These are phyloP conservation scores for Trichoderma atroviride DNA, from an alignment of 2,329 filamentous ascomycete species.

Conservation along the genomic window DNA sequence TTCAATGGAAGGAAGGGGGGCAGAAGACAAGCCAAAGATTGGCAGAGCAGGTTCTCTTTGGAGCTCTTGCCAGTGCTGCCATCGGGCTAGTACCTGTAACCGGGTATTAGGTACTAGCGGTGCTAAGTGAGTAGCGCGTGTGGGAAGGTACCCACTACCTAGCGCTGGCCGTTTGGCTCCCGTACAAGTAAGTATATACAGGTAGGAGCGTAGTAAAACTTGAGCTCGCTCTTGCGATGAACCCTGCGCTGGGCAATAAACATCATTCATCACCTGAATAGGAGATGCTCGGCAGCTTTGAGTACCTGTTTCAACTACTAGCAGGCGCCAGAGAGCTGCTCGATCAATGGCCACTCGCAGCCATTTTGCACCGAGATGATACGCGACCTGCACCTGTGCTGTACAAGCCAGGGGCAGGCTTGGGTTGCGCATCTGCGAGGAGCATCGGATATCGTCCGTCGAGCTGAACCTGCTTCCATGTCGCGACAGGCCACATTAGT, in stretches of 20 bases:
- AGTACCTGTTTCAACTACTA: background rate
- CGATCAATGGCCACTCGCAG: background rate
- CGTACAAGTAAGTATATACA: background rate
- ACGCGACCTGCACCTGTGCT: background rate
- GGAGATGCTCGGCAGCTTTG: background rate
- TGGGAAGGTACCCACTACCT: background rate
- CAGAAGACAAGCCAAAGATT: background rate
- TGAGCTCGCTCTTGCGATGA: background rate
- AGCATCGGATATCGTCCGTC: slow-evolving; percentile 9
- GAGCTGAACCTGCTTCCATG: background rate
- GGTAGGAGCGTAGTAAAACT: background rate
- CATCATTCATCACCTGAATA: no score
- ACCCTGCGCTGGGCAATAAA: no score
- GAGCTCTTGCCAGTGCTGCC: background rate
- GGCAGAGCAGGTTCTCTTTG: background rate
- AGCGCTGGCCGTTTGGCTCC: background rate
- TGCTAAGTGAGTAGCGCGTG: background rate
- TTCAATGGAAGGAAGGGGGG: background rate
- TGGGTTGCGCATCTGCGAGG: background rate
- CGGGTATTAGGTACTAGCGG: background rate
- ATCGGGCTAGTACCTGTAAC: background rate
- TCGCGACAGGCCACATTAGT: background rate
- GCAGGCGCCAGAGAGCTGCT: background rate
- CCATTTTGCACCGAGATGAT: background rate
- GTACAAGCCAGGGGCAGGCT: background rate